Evolutionary conservation across 1,284 basidiomycete species (phyloP), one percentile per base, ranked within the genome.

Genomic region (Macrocystidia cucumis): DNA sequence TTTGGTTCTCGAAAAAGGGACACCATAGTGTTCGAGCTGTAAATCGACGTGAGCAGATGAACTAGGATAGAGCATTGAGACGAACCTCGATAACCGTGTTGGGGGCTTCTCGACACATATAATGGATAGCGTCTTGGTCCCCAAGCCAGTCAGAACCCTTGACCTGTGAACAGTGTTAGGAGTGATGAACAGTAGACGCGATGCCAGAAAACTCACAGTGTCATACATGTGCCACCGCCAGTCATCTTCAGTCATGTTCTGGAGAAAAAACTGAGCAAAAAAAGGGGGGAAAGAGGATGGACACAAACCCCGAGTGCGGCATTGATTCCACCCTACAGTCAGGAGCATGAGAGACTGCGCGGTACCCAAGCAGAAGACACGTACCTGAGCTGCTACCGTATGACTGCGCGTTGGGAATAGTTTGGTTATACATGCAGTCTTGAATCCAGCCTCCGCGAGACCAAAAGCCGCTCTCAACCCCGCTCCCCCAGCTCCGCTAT

Each of bases 191-290:
- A 17, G 34, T 28, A 29, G 14, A 33, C 17, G 9, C 6, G 13
- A 19, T 20, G 39, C 29, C 12, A 23, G 32, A 34, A 22, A 17
- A 58, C 78, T 50, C 55, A 87, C 95, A 38, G 95, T 98, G 65
- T 98, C 93, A 63, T 95, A 93, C 90, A 98, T 97, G 63, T 98
- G 95, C 96, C 96, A 98, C 63, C 96, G 72, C 95, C 93, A 98
- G 61, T 97, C 92, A 56, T 97, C 92, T 64, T 97, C 92, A 9
- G 91, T 95, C 90, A 96, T 95, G 72, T 99, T 98, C 83, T 88
- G 53, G n/a, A 31, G 29, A 35, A 43, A 34, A 32, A 32, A 41
- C 13, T 21, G 20, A 20, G 16, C 37, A 39, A 29, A 34, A 22
- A 5, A 14, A 39, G 29, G 32, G 24, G 26, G 17, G 28, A 6